Evolutionary conservation across 2,329 filamentous ascomycete species (phyloP), one percentile per base, ranked within the genome.

Genomic region (Fusarium sambucinum): DNA sequence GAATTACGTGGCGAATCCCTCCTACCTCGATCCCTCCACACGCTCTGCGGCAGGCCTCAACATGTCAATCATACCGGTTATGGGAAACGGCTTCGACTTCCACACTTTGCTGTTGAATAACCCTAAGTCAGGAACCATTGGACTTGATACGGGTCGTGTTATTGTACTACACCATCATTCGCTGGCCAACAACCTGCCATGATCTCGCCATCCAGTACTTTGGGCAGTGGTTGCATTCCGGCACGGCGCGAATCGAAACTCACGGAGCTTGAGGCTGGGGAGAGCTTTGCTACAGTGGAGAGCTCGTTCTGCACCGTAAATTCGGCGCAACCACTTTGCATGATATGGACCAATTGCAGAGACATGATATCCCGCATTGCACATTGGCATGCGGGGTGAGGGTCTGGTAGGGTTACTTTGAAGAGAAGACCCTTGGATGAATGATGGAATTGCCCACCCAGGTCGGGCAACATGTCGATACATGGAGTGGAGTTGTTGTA

Each of bases 361-460:
- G 32, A 32, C 33, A 44, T 44, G 5, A 40, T 35, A 48, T 66
- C 41, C 57, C 52, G 60, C 65, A 59, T 42, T 30, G 32, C 37
- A 60, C 51, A 63, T 62, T 50, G 40, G 32, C 50, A 59, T 72
- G 72, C 70, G 71, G 72, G 70, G 71, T 71, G 67, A 64, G 54
- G 48, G 1, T 32, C 13, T 27, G 23, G 30, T 40, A 40, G 47
- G 42, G 54, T 47, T 40, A 54, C 62, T 50, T 59, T 61, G 56
- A 47, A 54, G 47, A 29, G 42, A 63, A 21, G 38, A 55, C 33
- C 55, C 53, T 47, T 48, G 35, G 35, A 41, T 44, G 29, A 40
- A 42, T 69, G 63, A 63, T 72, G 63, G 70, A 62, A 55, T 40
- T 27, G 14, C 42, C 46, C 53, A 42, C 52, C 54, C 46, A 63